phyloP scores from a whole-genome alignment of 345 rosid genomes.

The Populus deltoides region DNA sequence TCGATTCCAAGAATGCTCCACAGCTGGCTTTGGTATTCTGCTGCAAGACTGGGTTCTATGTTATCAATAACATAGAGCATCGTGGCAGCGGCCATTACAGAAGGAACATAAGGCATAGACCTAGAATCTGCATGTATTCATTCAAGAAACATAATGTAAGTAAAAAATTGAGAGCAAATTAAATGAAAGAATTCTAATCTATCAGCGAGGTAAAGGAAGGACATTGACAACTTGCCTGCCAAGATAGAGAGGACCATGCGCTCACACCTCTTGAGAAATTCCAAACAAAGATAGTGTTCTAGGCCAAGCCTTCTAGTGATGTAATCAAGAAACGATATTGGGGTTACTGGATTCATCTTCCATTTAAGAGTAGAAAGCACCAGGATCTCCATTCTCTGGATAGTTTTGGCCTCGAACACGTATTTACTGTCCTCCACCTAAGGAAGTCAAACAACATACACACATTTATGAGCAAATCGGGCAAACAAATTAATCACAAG shows the following conservation, averaged over 20 bases:
- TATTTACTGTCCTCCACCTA: conserved; percentile 73
- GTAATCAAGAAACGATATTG: conserved; percentile 77
- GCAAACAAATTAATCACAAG: neutral
- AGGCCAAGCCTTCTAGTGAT: conserved; percentile 69
- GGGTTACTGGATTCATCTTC: conserved; percentile 90
- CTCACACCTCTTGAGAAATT: conserved; percentile 66
- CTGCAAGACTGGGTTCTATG: conserved; percentile 48
- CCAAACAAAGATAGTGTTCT: conserved; percentile 56
- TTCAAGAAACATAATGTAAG: neutral
- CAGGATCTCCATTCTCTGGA: conserved; percentile 96
- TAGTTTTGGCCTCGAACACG: conserved; percentile 75
- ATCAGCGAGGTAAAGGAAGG: neutral
- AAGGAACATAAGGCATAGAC: conserved; percentile 63
- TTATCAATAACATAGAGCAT: conserved; percentile 69
- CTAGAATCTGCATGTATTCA: conserved; percentile 52
- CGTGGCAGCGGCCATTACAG: conserved; percentile 78
- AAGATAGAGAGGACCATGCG: conserved; percentile 52
- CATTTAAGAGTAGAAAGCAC: conserved; percentile 76
- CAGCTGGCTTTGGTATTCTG: conserved; percentile 53
- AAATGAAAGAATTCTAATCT: neutral
- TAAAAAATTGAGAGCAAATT: neutral
- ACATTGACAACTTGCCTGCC: conserved; percentile 49
- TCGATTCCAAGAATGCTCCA: conserved; percentile 51
- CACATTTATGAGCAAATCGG: neutral
- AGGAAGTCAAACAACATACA: neutral